Base-by-base conservation (phyloP, 148 eudicot genomes). In the Amaranthus palmeri region DNA sequence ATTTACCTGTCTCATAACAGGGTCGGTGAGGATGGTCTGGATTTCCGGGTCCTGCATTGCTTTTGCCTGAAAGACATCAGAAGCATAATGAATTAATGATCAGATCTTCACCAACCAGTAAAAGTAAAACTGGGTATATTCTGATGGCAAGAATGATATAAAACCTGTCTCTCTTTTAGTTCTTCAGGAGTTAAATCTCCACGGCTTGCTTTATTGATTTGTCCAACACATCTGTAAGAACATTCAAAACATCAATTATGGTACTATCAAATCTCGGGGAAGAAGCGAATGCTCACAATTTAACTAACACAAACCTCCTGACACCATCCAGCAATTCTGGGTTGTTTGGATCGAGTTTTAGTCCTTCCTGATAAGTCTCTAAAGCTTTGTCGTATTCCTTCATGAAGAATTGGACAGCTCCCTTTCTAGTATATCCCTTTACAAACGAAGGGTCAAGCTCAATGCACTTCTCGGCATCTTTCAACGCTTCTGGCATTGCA, bases 1-100 rank as follows among this genome's bases (percentile, higher is more conserved):
- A 12, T 10, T 8, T 79, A 92, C 99, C 97, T 96, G 97, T 88
- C 95, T 86, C 99, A 96, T 96, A 10, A 92, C 97, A 18, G 97
- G 99, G 78, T 96, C 99, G 5, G 87, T 84, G 53, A 96, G 85
- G 50, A 96, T 96, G 81, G 84, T 90, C 74, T 96, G 99, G 68
- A 96, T 82, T 80, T 96, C 97, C 2, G 99, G 99, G 69, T 96
- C 99, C 59, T 96, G 99, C 99, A 96, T 96, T 42, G 71, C 99
- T 87, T 90, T 95, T 0, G 96, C 97, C 97, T 93, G 83, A 68
- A 25, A 72, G 59, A 59, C 44, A 7, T 17, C 75, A 67, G 58
- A 46, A 63, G 58, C 50, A 72, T 9, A 65, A 62, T n/a, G n/a
- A n/a, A n/a, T n/a, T n/a, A n/a, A n/a, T 7, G 41, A 42, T 63